These are phyloP conservation scores for Udeniomyces megalosporus DNA, from an alignment of 768 basidiomycete species.

Conservation along the genomic window DNA sequence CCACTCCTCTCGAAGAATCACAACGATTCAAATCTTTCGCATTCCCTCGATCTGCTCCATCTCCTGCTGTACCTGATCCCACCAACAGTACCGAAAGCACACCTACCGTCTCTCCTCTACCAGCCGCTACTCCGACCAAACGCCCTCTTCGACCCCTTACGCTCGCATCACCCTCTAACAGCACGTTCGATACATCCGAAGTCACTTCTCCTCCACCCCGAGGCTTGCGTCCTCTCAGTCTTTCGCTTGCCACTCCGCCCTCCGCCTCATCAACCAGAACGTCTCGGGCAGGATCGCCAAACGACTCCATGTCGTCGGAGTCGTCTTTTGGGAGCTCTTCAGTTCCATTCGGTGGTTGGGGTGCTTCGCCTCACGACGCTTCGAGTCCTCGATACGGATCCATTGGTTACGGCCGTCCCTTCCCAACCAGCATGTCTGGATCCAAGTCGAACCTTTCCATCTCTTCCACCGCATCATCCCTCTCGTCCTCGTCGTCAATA, in stretches of 20 bases:
- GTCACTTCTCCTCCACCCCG: neutral
- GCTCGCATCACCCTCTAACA: constrained; percentile 2
- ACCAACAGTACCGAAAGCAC: neutral
- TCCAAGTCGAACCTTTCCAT: neutral
- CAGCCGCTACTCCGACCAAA: neutral
- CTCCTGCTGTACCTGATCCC: neutral
- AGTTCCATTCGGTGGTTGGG: neutral
- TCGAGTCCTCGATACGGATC: neutral
- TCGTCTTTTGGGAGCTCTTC: neutral
- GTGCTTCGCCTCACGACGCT: neutral
- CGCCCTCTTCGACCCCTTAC: constrained; percentile 7
- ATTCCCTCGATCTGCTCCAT: constrained; percentile 1
- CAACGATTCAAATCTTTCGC: constrained; percentile 4
- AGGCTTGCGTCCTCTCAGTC: neutral
- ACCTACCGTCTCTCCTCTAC: neutral
- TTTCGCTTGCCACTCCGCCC: too few species aligned
- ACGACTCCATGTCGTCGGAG: neutral
- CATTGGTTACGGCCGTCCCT: constrained; percentile 4
- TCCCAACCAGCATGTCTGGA: neutral
- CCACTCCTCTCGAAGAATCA: neutral
- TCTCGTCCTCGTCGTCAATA: neutral
- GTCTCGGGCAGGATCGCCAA: neutral
- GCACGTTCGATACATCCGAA: too few species aligned
- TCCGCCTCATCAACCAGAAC: neutral
- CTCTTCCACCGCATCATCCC: constrained; percentile 4